Percentiles rank a stretch among this genome's conserved stretches.
These are phyloP conservation scores for Teratosphaeria epicoccoides DNA, from an alignment of 2,329 filamentous ascomycete species.

Conservation along the genomic window DNA sequence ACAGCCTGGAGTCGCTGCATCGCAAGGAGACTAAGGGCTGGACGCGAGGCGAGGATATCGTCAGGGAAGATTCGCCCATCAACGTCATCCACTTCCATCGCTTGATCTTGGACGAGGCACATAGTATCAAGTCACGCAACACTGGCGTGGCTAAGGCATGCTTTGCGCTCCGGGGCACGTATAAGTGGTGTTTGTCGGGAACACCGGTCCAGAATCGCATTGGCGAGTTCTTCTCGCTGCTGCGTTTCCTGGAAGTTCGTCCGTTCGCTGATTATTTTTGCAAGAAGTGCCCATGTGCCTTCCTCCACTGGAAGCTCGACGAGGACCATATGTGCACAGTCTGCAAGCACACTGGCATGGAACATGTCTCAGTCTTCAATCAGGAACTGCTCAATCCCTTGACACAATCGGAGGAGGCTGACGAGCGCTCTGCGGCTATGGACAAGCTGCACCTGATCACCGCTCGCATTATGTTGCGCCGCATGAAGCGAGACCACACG, in stretches of 20 bases:
- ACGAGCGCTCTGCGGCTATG: constrained; percentile 59
- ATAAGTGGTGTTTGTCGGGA: constrained; percentile 92
- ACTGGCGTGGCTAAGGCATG: constrained; percentile 92
- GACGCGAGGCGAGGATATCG: constrained; percentile 63
- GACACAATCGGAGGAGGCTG: constrained; percentile 35
- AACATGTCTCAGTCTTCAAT: constrained; percentile 77
- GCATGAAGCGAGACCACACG: constrained; percentile 86
- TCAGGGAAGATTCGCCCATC: constrained; percentile 67
- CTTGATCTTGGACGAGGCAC: constrained; percentile 86
- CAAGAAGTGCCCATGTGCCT: constrained; percentile 70
- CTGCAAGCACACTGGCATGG: constrained; percentile 57
- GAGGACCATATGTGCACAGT: constrained; percentile 57
- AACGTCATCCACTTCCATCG: constrained; percentile 83
- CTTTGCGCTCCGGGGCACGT: constrained; percentile 76
- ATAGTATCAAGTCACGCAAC: constrained; percentile 83
- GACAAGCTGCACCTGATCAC: constrained; percentile 78
- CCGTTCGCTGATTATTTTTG: constrained; percentile 94
- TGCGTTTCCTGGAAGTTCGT: constrained; percentile 79
- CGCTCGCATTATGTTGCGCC: constrained; percentile 87
- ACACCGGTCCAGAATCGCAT: constrained; percentile 96
- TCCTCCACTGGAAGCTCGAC: constrained; percentile 73
- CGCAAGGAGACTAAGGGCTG: constrained; percentile 89
- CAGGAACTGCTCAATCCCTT: constrained; percentile 84
- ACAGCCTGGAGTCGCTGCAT: constrained; percentile 78
- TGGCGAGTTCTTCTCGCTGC: constrained; percentile 80